These are phyloP conservation scores for Taphrina flavorubra DNA, from an alignment of 1,139 yeast genomes.

Conservation along the genomic window DNA sequence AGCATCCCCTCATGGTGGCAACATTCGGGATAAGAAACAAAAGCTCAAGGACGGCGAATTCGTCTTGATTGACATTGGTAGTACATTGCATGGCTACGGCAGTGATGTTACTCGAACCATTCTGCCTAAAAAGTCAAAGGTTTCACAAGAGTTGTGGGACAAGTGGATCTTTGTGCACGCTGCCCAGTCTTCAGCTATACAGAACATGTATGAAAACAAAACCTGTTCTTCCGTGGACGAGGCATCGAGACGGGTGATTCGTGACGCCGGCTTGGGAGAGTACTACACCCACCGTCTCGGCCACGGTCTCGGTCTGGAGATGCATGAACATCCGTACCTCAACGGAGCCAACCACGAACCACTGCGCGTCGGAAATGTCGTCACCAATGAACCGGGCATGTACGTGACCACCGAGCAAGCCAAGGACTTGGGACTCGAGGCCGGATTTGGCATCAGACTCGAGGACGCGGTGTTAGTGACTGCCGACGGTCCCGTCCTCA, in stretches of 20 bases:
- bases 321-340: slow-evolving; percentile 40
- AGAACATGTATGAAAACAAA: background rate
- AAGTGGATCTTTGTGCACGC: slow-evolving; percentile 27
- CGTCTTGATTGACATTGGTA: slow-evolving; percentile 37
- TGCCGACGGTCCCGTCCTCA: slow-evolving; percentile 62
- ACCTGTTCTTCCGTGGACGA: slow-evolving; percentile 35
- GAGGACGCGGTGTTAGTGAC: slow-evolving; percentile 86
- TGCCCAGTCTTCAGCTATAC: slow-evolving; percentile 33
- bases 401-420: slow-evolving; percentile 66
- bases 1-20: slow-evolving; percentile 41
- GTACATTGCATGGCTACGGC: slow-evolving; percentile 35
- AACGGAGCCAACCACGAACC: slow-evolving; percentile 36
- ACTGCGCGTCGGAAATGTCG: slow-evolving; percentile 54
- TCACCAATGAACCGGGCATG: slow-evolving; percentile 94
- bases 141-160: background rate
- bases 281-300: slow-evolving; percentile 40
- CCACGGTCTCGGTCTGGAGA: slow-evolving; percentile 41
- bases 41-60: slow-evolving; percentile 30
- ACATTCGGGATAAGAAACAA: background rate
- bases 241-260: slow-evolving; percentile 29
- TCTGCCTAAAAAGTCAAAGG: slow-evolving; percentile 13
- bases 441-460: slow-evolving; percentile 74
- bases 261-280: slow-evolving; percentile 29
- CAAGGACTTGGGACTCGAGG: slow-evolving; percentile 46
- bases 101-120: slow-evolving; percentile 39